These are phyloP conservation scores for Murraya koenigii DNA, from an alignment of 345 rosid genomes.

Conservation along the genomic window DNA sequence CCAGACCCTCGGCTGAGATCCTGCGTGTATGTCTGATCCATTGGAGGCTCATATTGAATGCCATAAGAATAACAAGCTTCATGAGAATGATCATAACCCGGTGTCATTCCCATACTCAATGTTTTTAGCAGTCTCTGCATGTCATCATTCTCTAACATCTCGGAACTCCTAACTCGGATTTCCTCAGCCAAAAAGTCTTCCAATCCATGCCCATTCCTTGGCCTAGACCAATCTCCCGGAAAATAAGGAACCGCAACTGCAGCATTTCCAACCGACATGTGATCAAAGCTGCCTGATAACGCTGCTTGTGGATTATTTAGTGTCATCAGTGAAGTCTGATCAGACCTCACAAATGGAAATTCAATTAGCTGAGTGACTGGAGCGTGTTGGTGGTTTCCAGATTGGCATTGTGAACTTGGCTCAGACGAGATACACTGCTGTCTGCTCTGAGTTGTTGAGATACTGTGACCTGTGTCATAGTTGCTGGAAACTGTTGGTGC, in stretches of 20 bases:
- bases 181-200: constrained; percentile 74
- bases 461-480: constrained; percentile 24
- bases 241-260: constrained; percentile 32
- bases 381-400: constrained; percentile 36
- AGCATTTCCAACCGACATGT: constrained; percentile 46
- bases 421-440: constrained; percentile 34
- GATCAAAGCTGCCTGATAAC: constrained; percentile 38
- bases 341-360: constrained; percentile 52
- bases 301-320: constrained; percentile 40
- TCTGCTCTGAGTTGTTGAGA: constrained; percentile 27
- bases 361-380: constrained; percentile 50
- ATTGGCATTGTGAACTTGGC: constrained; percentile 36
- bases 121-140: constrained; percentile 85
- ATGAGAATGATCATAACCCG: constrained; percentile 47
- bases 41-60: constrained; percentile 48
- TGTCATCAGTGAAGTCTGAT: constrained; percentile 35
- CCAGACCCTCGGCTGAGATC: constrained; percentile 59
- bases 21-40: constrained; percentile 32
- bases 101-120: constrained; percentile 40
- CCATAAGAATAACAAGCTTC: constrained; percentile 57
- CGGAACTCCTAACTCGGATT: constrained; percentile 70
- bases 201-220: constrained; percentile 45
- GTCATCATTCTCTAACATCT: constrained; percentile 83
- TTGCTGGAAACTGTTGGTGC: constrained; percentile 20
- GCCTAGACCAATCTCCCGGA: constrained; percentile 64